phyloP scores from a whole-genome alignment of 495 filamentous ascomycete species.

The Aspergillus indologenus region DNA sequence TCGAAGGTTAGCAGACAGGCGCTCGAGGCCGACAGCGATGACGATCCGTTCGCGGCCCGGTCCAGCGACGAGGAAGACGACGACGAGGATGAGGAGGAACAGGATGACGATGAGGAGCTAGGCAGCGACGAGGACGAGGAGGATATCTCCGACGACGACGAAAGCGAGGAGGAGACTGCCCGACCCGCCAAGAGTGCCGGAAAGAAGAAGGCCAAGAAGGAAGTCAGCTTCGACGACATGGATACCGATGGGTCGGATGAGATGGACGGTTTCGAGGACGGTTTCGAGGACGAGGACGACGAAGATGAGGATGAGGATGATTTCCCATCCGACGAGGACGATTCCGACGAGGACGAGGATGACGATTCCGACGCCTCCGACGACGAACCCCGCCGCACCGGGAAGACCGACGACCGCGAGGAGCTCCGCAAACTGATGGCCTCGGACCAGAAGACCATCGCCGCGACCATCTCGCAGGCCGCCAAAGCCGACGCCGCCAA shows the following conservation, averaged over 20 bases:
- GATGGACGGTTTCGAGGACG: slow-evolving; percentile 20
- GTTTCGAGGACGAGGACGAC: slow-evolving; percentile 30
- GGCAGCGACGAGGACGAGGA: slow-evolving; percentile 32
- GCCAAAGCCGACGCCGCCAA: slow-evolving; percentile 78
- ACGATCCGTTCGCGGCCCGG: slow-evolving; percentile 42
- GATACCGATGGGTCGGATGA: slow-evolving; percentile 23
- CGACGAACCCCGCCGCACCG: slow-evolving; percentile 22
- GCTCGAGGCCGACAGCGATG: slow-evolving; percentile 51
- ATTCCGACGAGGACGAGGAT: slow-evolving; percentile 34
- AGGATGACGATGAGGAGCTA: slow-evolving; percentile 45
- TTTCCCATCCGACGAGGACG: slow-evolving; percentile 32
- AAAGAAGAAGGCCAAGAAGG: slow-evolving; percentile 41
- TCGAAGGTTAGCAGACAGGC: slow-evolving; percentile 71
- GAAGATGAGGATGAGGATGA: slow-evolving; percentile 44
- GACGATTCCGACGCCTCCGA: slow-evolving; percentile 31
- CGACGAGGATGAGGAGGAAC: slow-evolving; percentile 49
- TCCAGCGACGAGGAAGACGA: slow-evolving; percentile 39
- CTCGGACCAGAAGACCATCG: slow-evolving; percentile 66
- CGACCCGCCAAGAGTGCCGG: slow-evolving; percentile 39
- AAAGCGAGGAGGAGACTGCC: slow-evolving; percentile 17
- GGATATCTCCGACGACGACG: slow-evolving; percentile 28
- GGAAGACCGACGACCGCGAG: slow-evolving; percentile 45
- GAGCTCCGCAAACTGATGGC: slow-evolving; percentile 67
- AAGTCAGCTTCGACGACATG: slow-evolving; percentile 21
- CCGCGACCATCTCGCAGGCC: slow-evolving; percentile 66